phyloP scores from a whole-genome alignment of 192 early-diverging fungal species.

The Endogone sp. region DNA sequence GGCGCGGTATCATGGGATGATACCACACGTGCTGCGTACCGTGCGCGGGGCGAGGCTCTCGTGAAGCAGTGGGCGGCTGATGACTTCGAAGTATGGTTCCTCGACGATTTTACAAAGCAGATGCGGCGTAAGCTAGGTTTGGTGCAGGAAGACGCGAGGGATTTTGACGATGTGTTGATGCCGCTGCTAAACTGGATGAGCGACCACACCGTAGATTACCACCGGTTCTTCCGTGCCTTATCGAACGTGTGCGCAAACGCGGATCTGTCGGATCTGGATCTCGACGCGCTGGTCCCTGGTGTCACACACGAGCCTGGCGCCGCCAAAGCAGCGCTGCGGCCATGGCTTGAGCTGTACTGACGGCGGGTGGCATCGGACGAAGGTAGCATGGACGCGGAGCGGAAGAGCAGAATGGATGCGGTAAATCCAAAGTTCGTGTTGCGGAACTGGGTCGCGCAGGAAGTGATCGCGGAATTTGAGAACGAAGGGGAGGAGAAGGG shows the following conservation, averaged over 20 bases:
- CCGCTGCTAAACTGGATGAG: slow-evolving; percentile 68
- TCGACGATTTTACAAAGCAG: slow-evolving; percentile 39
- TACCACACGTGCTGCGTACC: slow-evolving; percentile 15
- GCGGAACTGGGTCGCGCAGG: slow-evolving; percentile 76
- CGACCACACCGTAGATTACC: slow-evolving; percentile 66
- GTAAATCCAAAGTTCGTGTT: slow-evolving; percentile 76
- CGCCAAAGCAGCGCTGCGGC: slow-evolving; percentile 27
- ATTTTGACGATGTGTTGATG: slow-evolving; percentile 51
- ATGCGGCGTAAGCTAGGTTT: slow-evolving; percentile 67
- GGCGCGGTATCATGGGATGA: background rate
- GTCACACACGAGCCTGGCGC: slow-evolving; percentile 5
- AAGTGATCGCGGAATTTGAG: slow-evolving; percentile 51
- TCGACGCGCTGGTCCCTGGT: slow-evolving; percentile 21
- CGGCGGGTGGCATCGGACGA: slow-evolving; percentile 44
- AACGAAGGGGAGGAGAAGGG: slow-evolving; percentile 35
- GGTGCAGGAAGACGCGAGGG: slow-evolving; percentile 21
- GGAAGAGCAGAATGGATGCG: slow-evolving; percentile 55
- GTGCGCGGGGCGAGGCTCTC: slow-evolving; percentile 32
- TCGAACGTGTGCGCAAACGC: slow-evolving; percentile 30
- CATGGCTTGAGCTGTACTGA: slow-evolving; percentile 59
- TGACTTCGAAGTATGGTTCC: slow-evolving; percentile 46
- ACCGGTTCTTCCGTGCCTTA: slow-evolving; percentile 68
- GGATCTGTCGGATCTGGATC: slow-evolving; percentile 2
- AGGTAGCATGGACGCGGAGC: slow-evolving; percentile 15
- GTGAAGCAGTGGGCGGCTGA: slow-evolving; percentile 49